Evolutionary conservation across 2,329 filamentous ascomycete species (phyloP), one percentile per base, ranked within the genome.

Genomic region (Stagonosporopsis vannaccii): DNA sequence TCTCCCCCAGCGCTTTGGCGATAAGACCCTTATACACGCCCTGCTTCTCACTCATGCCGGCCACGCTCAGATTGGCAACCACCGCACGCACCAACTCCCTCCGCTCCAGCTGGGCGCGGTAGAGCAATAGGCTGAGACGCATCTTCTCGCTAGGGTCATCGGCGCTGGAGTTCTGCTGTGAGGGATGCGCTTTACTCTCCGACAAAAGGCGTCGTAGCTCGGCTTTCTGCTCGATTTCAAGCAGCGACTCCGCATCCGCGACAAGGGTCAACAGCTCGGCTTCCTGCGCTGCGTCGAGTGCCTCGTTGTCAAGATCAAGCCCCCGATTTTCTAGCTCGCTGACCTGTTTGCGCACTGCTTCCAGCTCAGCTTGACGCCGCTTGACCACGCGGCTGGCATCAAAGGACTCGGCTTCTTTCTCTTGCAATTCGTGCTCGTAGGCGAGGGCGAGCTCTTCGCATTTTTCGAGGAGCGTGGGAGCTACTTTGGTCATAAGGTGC

Each of bases 341-440:
- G 32, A 88, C 82, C 61, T 88, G 83, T 55, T 85, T 82, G 12
- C 82, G 84, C 15, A 89, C 79, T 1, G 80, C 78, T 40, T 84
- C 82, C 4, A 91, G 80, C 70, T 94, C 90, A 28, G 84, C 81
- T 60, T 90, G 85, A 0, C 89, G 87, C 63, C 88, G 88, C 58
- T 75, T 75, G 20, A 79, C 75, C 1, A 82, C 78, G 3, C 79
- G 76, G 51, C 80, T 77, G 1, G 79, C 79, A 58, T 83, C 81
- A 9, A 72, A 67, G 0, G 76, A 69, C 57, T 83, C 81, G 3
- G 73, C 73, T 48, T 91, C 86, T 70, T 91, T 92, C 62, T 92
- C 89, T 48, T 84, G 83, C 66, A 91, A 85, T 71, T 94, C 90
- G 25, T 88, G 85, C 56, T 95, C 91, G 68, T 91, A 92, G 52